Conservation (phyloP, 139 green algal species). For the Tetradesmus lagerheimii region DNA sequence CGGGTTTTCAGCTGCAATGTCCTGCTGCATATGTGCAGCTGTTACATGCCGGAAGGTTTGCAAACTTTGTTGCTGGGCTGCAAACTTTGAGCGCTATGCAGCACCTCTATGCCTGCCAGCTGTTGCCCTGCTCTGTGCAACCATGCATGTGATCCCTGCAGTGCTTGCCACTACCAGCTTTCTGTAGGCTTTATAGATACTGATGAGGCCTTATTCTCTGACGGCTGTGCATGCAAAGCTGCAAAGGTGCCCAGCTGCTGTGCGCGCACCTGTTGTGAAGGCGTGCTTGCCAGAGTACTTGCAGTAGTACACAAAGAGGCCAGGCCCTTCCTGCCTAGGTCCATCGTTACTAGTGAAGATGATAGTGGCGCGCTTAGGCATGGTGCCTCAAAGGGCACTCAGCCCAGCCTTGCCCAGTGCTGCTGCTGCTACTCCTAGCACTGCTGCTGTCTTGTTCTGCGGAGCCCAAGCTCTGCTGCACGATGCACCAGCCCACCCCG, state of each 20-base stretch:
- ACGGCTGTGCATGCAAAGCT: background rate
- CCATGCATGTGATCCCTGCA: background rate
- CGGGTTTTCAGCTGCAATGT: background rate
- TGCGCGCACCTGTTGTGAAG: constrained; percentile 78
- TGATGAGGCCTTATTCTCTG: too few species aligned
- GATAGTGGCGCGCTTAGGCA: constrained; percentile 78
- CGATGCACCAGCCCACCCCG: too few species aligned
- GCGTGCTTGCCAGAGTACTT: constrained; percentile 86
- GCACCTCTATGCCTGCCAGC: too few species aligned
- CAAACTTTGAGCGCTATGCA: too few species aligned
- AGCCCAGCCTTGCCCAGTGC: background rate
- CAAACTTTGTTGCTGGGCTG: too few species aligned
- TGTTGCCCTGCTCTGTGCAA: too few species aligned
- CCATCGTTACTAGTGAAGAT: constrained; percentile 61
- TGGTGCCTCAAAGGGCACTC: constrained; percentile 39
- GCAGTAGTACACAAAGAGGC: constrained; percentile 89
- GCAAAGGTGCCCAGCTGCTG: background rate
- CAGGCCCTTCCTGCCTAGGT: background rate
- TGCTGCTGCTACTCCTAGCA: background rate
- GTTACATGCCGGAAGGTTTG: too few species aligned
- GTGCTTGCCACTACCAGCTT: too few species aligned
- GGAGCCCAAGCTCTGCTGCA: too few species aligned
- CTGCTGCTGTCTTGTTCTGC: background rate
- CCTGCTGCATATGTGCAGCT: too few species aligned
- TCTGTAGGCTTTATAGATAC: too few species aligned